A percentile compares a stretch with the other conserved stretches of the same genome.
Conservation (phyloP, 257 asterid genomes). For the Leptodermis oblonga region DNA sequence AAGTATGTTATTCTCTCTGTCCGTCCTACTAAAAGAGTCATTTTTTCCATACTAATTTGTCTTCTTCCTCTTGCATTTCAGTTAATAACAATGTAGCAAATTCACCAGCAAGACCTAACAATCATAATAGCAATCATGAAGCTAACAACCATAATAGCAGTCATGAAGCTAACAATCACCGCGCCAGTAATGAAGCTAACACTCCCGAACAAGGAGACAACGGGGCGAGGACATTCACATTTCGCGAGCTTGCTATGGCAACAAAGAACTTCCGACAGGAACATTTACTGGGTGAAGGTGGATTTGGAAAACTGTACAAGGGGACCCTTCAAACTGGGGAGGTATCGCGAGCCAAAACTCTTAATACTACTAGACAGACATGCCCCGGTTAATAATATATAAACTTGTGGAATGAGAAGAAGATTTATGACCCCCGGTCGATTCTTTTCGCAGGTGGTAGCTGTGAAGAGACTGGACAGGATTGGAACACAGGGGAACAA, state of each 20-base stretch:
- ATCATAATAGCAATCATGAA: too few species aligned
- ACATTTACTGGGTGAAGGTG: constrained; percentile 75
- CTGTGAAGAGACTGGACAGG: constrained; percentile 81
- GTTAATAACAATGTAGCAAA: constrained; percentile 14
- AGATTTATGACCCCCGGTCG: neutral
- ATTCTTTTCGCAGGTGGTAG: constrained; percentile 45
- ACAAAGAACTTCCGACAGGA: constrained; percentile 83
- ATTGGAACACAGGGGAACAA: constrained; percentile 63
- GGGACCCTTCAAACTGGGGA: constrained; percentile 66
- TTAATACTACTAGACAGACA: neutral
- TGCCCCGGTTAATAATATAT: too few species aligned
- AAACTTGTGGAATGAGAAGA: neutral
- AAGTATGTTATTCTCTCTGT: too few species aligned
- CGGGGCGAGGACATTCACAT: constrained; percentile 55
- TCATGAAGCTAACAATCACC: neutral
- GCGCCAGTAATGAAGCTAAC: constrained; percentile 11
- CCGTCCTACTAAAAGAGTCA: too few species aligned
- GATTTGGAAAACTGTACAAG: constrained; percentile 65
- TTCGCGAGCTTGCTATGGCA: constrained; percentile 90
- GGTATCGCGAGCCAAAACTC: constrained; percentile 44
- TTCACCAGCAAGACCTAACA: constrained; percentile 6
- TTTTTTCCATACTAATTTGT: neutral
- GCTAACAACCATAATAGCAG: neutral
- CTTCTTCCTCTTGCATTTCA: constrained; percentile 21
- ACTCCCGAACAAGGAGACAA: constrained; percentile 27